Base-by-base conservation (phyloP, 1,284 basidiomycete species). In the Sporisorium exsertum region DNA sequence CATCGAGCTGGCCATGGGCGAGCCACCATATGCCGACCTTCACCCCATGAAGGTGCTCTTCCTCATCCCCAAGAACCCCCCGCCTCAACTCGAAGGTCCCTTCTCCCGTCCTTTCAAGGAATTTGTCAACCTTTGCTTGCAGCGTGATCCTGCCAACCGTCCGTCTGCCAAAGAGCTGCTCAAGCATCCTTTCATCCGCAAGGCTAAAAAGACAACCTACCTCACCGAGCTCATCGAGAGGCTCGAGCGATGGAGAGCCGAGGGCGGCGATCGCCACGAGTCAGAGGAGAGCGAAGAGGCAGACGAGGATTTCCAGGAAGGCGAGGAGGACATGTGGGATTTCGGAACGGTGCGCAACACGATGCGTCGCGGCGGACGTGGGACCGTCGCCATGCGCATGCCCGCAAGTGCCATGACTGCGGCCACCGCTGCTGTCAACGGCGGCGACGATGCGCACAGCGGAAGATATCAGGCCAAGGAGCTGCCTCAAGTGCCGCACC, bases 11-110 rank as follows among this genome's bases (percentile, higher is more conserved):
- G 96, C 96, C 1, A 95, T 93, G 87, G 96, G 96, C 45, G 95
- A 98, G 84, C 96, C 96, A 22, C 96, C 96, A 3, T 98, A 98
- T 83, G 95, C 96, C 1, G 95, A 97, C 80, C 87, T 98, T 50
- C 97, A 99, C 87, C 96, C 96, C 5, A 99, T 99, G 96, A 98
- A 98, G 89, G 95, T 97, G 20, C 89, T 99, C 35, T 99, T 99
- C 88, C 89, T 99, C 65, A 99, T 99, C 64, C 97, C 96, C 22
- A 97, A 98, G 88, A 98, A 98, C 83, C 91, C 93, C 3, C 97
- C 96, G 2, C 97, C 96, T 5, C 90, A 90, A 42, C 88, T 99
- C 54, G 94, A 97, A 72, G 90, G 89, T 22, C 91, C 92, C 72
- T 99, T 96, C 86, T 94, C 94, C 2, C 94, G 93, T 81, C 89